A percentile compares a stretch with the other conserved stretches of the same genome.
phyloP scores from a whole-genome alignment of 1,284 basidiomycete species.

The Apiotrichum sp. region DNA sequence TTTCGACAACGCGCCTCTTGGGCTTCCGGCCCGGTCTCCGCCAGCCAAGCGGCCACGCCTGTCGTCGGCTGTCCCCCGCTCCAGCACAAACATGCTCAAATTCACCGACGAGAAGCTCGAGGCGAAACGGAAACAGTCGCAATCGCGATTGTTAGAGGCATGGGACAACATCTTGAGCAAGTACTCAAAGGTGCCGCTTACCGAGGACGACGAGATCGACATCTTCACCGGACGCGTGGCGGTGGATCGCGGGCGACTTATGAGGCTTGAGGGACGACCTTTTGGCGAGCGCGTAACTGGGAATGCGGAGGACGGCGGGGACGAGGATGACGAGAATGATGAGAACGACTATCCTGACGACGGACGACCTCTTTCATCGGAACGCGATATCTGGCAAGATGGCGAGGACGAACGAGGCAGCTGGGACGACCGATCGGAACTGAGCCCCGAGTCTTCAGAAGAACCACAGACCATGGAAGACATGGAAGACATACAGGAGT shows the following conservation, averaged over 20 bases:
- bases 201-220: conserved; percentile 47
- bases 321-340: conserved; percentile 4
- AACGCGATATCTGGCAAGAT: conserved; percentile 9
- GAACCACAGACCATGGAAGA: conserved; percentile 11
- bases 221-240: conserved; percentile 28
- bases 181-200: conserved; percentile 32
- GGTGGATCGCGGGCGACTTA: conserved; percentile 27
- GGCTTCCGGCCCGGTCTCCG: too few relatives aligned
- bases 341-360: conserved; percentile 2
- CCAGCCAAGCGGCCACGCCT: too few relatives aligned
- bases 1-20: too few relatives aligned
- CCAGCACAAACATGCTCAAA: too few relatives aligned
- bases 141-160: background rate
- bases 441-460: conserved; percentile 22
- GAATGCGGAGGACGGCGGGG: conserved; percentile 5
- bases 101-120: too few relatives aligned
- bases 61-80: too few relatives aligned
- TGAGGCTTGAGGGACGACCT: conserved; percentile 10
- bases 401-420: conserved; percentile 37
- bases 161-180: conserved; percentile 39
- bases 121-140: background rate
- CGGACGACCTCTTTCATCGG: background rate
- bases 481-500: conserved; percentile 24
- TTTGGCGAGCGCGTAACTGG: conserved; percentile 14
- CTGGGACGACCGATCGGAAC: conserved; percentile 31